Evolutionary conservation across 257 asterid species (phyloP).

Genomic region (Solanum arcanum): DNA sequence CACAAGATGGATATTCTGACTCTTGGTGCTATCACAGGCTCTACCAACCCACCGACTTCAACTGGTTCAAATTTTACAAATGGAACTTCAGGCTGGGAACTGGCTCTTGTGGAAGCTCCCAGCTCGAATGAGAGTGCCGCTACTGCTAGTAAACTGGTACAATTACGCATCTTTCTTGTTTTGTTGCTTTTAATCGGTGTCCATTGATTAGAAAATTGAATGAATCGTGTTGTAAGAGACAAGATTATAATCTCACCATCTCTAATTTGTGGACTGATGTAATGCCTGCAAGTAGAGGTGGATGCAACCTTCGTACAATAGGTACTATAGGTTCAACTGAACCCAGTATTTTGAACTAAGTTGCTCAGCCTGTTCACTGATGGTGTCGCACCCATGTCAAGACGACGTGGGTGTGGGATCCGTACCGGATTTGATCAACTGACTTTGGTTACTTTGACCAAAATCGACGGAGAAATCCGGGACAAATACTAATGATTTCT

Average conservation of each 20-base stretch:
- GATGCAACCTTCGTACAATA: neutral
- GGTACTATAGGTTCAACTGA: neutral
- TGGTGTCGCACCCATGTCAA: neutral
- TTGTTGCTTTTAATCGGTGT: neutral
- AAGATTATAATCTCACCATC: neutral
- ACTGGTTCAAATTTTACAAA: constrained; percentile 34
- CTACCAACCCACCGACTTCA: constrained; percentile 45
- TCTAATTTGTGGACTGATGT: neutral
- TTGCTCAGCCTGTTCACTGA: neutral
- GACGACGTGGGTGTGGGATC: neutral
- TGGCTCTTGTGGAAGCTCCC: constrained; percentile 85
- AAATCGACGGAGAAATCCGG: neutral
- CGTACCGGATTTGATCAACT: neutral
- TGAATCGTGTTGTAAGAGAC: neutral
- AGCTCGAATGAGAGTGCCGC: constrained; percentile 64
- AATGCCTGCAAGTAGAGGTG: neutral
- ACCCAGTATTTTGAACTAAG: neutral
- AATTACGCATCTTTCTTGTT: neutral
- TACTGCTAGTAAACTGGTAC: constrained; percentile 74
- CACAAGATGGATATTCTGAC: neutral
- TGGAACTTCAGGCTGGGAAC: constrained; percentile 86
- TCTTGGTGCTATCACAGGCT: constrained; percentile 12
- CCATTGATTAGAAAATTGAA: neutral
- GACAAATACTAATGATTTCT: neutral
- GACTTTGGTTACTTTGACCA: neutral